These are phyloP conservation scores for Fagus crenata DNA, from an alignment of 306 rosid species.

Conservation along the genomic window DNA sequence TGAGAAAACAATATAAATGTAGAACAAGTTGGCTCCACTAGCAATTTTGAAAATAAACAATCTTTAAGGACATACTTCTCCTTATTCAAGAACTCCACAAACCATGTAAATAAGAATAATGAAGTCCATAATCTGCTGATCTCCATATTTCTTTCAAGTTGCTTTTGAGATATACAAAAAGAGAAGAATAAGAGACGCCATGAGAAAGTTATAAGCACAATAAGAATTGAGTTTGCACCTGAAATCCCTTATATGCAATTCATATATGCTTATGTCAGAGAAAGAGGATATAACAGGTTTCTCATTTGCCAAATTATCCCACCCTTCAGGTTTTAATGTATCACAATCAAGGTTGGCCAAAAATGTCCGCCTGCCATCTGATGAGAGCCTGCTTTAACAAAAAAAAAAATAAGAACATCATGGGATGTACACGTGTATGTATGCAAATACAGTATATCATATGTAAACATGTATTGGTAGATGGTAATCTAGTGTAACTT, in stretches of 20 bases:
- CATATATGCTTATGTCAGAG: conserved; percentile 86
- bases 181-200: background rate
- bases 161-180: conserved; percentile 11
- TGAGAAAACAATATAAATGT: background rate
- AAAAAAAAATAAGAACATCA: conserved; percentile 20
- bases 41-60: background rate
- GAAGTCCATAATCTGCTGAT: background rate
- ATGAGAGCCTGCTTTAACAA: conserved; percentile 68
- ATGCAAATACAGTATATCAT: background rate
- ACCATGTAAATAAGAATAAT: background rate
- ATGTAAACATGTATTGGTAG: background rate
- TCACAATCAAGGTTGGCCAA: conserved; percentile 60
- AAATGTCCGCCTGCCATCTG: conserved; percentile 69
- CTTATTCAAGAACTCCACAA: background rate
- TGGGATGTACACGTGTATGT: conserved; percentile 3
- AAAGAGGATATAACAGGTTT: conserved; percentile 63
- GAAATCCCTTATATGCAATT: conserved; percentile 88
- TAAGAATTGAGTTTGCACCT: conserved; percentile 48
- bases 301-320: conserved; percentile 70
- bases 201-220: conserved; percentile 10
- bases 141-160: background rate
- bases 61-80: conserved; percentile 2
- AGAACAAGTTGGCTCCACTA: background rate
- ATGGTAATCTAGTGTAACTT: conserved; percentile 16
- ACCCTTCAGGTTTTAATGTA: conserved; percentile 69